phyloP scores from a whole-genome alignment of 139 green algal species.

The Tetradesmus obliquus region DNA sequence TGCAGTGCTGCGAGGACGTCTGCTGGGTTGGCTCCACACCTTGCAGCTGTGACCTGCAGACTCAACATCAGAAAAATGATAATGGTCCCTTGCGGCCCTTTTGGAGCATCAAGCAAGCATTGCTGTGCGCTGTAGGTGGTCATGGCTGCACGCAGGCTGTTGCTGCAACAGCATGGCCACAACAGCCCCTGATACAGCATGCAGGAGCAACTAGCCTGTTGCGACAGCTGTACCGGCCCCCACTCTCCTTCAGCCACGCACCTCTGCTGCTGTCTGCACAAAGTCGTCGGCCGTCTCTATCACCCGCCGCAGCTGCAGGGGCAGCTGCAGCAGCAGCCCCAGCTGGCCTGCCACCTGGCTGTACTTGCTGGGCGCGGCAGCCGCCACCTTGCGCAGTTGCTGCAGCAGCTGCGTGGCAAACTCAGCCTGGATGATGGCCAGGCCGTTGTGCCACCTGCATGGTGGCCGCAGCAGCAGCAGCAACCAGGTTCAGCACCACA shows the following conservation, averaged over 20 bases:
- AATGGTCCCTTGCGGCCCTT: too few relatives aligned
- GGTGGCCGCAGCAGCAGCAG: constrained; percentile 6
- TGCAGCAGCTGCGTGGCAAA: constrained; percentile 29
- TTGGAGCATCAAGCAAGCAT: background rate
- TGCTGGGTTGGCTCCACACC: background rate
- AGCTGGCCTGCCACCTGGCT: constrained; percentile 7
- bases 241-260: background rate
- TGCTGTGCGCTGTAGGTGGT: background rate
- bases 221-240: background rate
- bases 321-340: constrained; percentile 43
- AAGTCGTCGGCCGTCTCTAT: constrained; percentile 32
- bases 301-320: background rate
- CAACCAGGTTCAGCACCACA: background rate
- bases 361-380: constrained; percentile 26
- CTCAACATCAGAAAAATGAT: too few relatives aligned
- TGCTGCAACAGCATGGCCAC: background rate
- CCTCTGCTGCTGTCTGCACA: background rate
- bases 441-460: constrained; percentile 1
- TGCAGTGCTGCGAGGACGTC: constrained; percentile 4
- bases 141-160: background rate
- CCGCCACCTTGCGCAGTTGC: constrained; percentile 7
- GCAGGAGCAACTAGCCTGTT: background rate
- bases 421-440: constrained; percentile 40
- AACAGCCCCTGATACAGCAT: background rate
- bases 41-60: background rate